Base-by-base conservation (phyloP, 2,329 filamentous ascomycete species). In the Botryotinia narcissicola region DNA sequence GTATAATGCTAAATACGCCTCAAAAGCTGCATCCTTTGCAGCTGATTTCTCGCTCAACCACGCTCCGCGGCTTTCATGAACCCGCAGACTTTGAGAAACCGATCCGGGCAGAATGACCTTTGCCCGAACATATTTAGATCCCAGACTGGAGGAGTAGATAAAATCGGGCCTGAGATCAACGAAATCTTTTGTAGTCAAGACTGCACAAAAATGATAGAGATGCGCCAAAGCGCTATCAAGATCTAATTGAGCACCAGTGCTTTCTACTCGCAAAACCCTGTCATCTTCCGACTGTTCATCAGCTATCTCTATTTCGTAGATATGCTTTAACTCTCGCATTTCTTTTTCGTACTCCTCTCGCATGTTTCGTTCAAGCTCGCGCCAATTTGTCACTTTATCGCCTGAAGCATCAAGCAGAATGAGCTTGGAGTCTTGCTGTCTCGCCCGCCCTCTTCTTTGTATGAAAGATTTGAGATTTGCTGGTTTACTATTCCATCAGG, bases 191-290 rank as follows among this genome's bases (percentile, higher is more conserved):
- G 83, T 46, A 12, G 78, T 77, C 0, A 94, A 81, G 0, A 87
- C 86, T 0, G 85, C 84, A 81, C 95, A 98, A 77, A 98, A 97
- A 81, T 97, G 93, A 64, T 92, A 85, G 1, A 98, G 86, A 80
- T 96, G 94, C n/a, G 86, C 82, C 66, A 91, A 88, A 0, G 93
- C 92, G 76, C 92, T 92, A 54, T 93, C 88, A 2, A 94, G 85
- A 18, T 92, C 92, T 22, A 98, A 83, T 20, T 89, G n/a, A 40
- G 81, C 90, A 89, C 93, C 84, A 3, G 86, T 87, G 5, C 80
- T 81, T 20, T 81, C 75, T 5, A 89, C 81, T 25, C 77, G 77
- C 72, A 87, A 84, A 22, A 78, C 75, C 35, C 83, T 81, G 7
- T 75, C 73, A 6, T 82, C 82, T 29, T 54, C 40, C 4, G 44